Base-by-base conservation (phyloP, 1,139 yeast species). In the Eremothecium gossypii region DNA sequence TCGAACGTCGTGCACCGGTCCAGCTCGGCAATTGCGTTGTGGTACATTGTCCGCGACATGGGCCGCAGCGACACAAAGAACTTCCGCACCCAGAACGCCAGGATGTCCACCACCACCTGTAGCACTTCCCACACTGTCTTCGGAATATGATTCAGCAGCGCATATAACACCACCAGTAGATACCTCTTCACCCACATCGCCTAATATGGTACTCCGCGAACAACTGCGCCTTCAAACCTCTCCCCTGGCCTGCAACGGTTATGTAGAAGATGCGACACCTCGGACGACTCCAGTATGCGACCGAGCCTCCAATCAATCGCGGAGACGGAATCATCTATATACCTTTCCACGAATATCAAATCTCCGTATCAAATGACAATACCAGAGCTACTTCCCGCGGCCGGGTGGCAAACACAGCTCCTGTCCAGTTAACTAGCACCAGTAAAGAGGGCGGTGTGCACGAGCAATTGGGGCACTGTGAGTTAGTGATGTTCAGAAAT, bases 401-500 rank as follows among this genome's bases (percentile, higher is more conserved):
- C 23, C 23, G 23, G 23, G 23, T 17, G 23, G 23, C 23, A 17
- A 17, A 12, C 27, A 27, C 33, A 31, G 26, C 13, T 36, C 30
- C 12, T 36, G 39, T 36, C 33, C 30, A 23, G 14, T 11, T 8
- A 17, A 17, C 23, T 17, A 17, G 23, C 23, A 29, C 31, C 13
- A 12, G 11, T 29, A 29, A 29, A 12, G 3, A 29, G 11, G 13
- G 13, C 31, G 11, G 13, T 29, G 13, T 29, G 13, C 31, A 11
- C 31, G 13, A 29, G 31, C 31, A 29, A 29, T 29, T 29, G 13
- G 13, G 13, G 11, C 13, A 12, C 31, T 11, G 13, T 29, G 20
- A 32, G 35, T n/a, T 32, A 11, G 27, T 10, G 27, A 55, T 60
- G 98, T 91, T 91, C 64, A 84, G 98, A 73, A 91, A 91, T 68